These are phyloP conservation scores for Lasiosphaeria ovina DNA, from an alignment of 495 filamentous ascomycete species.

Conservation along the genomic window DNA sequence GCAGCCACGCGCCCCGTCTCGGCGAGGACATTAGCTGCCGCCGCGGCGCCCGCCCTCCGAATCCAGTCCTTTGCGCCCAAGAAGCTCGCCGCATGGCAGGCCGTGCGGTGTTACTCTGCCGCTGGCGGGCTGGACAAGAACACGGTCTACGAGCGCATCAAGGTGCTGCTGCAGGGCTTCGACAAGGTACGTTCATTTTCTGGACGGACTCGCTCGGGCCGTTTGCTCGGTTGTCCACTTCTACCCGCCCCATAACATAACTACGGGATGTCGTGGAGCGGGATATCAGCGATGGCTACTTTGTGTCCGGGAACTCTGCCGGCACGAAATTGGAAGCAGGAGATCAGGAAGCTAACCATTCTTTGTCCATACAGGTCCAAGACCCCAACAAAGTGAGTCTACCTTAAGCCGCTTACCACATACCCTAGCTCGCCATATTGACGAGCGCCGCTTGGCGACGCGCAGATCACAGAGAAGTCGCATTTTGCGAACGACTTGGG, in stretches of 20 bases:
- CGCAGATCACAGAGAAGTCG: slow-evolving; percentile 71
- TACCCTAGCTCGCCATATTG: background rate
- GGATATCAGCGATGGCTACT: no score
- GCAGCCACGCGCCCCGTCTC: slow-evolving; percentile 54
- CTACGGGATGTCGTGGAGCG: no score
- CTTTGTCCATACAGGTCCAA: slow-evolving; percentile 55
- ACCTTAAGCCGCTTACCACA: background rate
- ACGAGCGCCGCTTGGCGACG: slow-evolving; percentile 1
- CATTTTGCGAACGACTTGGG: slow-evolving; percentile 97
- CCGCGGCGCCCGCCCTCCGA: slow-evolving; percentile 26
- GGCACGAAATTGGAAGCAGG: no score
- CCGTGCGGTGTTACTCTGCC: slow-evolving; percentile 82
- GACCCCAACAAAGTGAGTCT: slow-evolving; percentile 69
- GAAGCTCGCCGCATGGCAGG: slow-evolving; percentile 52
- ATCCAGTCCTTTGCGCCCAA: slow-evolving; percentile 45
- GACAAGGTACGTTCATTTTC: slow-evolving; percentile 76
- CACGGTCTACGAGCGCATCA: slow-evolving; percentile 89
- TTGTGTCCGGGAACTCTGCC: no score
- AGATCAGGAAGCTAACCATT: slow-evolving; percentile 6
- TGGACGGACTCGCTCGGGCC: background rate
- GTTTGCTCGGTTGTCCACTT: background rate
- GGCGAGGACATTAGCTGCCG: slow-evolving; percentile 53
- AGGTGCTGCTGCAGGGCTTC: slow-evolving; percentile 87
- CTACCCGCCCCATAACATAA: no score
- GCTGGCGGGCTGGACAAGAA: slow-evolving; percentile 69